Evolutionary conservation across 1,284 basidiomycete species (phyloP).

Genomic region (Tremellales sp.): DNA sequence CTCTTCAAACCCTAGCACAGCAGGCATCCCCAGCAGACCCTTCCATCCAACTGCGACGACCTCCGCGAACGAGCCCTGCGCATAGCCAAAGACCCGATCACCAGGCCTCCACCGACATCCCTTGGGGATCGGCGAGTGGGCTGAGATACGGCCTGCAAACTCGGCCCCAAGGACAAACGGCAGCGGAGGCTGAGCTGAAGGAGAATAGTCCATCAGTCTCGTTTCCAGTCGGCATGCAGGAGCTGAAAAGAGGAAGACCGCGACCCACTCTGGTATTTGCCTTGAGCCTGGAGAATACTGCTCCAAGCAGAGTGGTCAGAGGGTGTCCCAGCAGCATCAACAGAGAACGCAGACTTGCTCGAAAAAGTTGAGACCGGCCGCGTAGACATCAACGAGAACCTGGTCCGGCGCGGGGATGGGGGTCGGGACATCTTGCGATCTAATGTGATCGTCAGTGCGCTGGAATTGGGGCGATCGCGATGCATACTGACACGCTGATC

Average conservation of each 20-base stretch:
- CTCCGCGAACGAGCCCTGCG: slow-evolving; percentile 73
- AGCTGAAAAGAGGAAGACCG: not conserved
- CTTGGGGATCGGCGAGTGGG: slow-evolving; percentile 70
- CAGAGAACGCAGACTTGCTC: slow-evolving; percentile 53
- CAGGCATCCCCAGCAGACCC: slow-evolving; percentile 59
- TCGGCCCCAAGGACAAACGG: slow-evolving; percentile 82
- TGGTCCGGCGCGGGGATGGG: slow-evolving; percentile 58
- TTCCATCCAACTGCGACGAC: slow-evolving; percentile 58
- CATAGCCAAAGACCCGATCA: slow-evolving; percentile 82
- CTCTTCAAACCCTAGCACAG: slow-evolving; percentile 63
- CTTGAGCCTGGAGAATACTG: slow-evolving; percentile 73
- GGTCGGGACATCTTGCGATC: slow-evolving; percentile 57
- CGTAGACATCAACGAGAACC: slow-evolving; percentile 75
- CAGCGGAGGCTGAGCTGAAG: slow-evolving; percentile 62
- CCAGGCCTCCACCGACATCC: slow-evolving; percentile 78
- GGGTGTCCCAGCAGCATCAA: slow-evolving; percentile 53
- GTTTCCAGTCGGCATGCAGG: not conserved
- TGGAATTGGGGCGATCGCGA: not conserved
- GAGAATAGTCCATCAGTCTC: slow-evolving; percentile 1
- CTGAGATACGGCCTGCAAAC: slow-evolving; percentile 75
- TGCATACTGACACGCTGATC: slow-evolving; percentile 53
- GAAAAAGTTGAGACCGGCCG: slow-evolving; percentile 43
- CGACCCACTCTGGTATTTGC: slow-evolving; percentile 68
- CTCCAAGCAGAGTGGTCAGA: not conserved
- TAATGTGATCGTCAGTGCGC: slow-evolving; percentile 12